Conservation (phyloP, 306 rosid species). For the Gleditsia sinensis region DNA sequence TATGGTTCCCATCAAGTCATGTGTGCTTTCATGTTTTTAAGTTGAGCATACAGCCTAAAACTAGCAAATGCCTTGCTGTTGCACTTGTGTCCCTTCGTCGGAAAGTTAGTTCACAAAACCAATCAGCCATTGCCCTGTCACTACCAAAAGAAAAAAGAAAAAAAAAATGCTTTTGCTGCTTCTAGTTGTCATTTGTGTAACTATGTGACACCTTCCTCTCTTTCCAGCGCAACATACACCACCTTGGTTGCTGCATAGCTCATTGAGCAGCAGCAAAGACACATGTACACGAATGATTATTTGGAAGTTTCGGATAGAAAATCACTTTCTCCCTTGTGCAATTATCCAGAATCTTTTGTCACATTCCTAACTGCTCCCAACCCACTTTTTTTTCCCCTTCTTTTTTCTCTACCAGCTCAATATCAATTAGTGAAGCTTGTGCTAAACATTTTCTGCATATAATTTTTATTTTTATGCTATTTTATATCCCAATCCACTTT, state of each 20-base stretch:
- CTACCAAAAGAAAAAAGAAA: not conserved
- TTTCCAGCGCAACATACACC: constrained; percentile 77
- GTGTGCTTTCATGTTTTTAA: not conserved
- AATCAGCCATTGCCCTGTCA: constrained; percentile 47
- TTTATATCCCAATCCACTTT: constrained; percentile 9
- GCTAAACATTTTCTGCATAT: not conserved
- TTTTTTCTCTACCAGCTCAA: constrained; percentile 44
- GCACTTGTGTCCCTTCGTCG: not conserved
- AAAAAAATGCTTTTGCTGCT: constrained; percentile 40
- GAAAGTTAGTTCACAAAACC: not conserved
- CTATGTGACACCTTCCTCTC: constrained; percentile 53
- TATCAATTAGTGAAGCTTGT: not conserved
- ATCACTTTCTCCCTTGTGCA: constrained; percentile 28
- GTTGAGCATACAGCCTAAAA: constrained; percentile 5
- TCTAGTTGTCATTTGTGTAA: constrained; percentile 65
- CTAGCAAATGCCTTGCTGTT: constrained; percentile 25
- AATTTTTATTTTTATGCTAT: not conserved
- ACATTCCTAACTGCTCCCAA: constrained; percentile 27
- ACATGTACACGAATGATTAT: constrained; percentile 44
- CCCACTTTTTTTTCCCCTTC: constrained; percentile 1
- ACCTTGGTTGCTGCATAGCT: constrained; percentile 44
- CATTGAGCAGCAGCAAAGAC: constrained; percentile 35
- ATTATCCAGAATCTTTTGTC: constrained; percentile 42
- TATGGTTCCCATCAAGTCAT: not conserved
- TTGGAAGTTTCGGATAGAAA: constrained; percentile 26